These are phyloP conservation scores for Blastomyces gilchristii DNA, from an alignment of 2,329 filamentous ascomycete species.

Conservation along the genomic window DNA sequence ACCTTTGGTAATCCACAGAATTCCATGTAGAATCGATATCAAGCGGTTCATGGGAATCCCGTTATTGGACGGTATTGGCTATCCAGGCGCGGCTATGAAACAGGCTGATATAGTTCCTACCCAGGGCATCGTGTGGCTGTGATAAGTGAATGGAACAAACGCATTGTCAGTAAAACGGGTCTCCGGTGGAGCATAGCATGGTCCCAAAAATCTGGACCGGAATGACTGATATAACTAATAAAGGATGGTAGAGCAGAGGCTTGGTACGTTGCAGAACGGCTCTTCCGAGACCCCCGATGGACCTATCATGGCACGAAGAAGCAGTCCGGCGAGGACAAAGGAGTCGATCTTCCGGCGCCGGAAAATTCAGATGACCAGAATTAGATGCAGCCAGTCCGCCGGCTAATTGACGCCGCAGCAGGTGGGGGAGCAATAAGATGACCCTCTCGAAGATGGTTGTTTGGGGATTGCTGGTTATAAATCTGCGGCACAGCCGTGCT, in stretches of 20 bases:
- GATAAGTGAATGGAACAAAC: neutral
- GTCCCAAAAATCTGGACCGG: neutral
- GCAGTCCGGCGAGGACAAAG: neutral
- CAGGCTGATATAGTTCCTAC: neutral
- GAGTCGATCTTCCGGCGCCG: slow-evolving; percentile 2
- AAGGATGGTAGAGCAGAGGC: neutral
- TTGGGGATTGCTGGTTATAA: neutral
- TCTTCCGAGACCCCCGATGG: neutral
- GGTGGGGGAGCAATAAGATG: neutral
- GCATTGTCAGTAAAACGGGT: neutral
- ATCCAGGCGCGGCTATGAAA: neutral
- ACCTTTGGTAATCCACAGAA: neutral
- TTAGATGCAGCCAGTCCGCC: neutral
- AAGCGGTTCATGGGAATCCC: neutral
- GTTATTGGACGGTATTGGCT: neutral
- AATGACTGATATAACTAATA: neutral
- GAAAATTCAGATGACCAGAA: slow-evolving; percentile 6
- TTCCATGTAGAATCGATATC: neutral
- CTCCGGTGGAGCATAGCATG: neutral
- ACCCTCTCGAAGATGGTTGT: neutral
- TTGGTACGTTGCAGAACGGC: neutral
- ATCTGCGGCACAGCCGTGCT: slow-evolving; percentile 3
- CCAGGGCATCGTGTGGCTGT: neutral
- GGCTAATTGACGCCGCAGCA: neutral
- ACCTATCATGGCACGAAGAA: neutral